Evolutionary conservation across 1,284 basidiomycete species (phyloP), one percentile per base, ranked within the genome.

Genomic region (Leccinum ponderosum): DNA sequence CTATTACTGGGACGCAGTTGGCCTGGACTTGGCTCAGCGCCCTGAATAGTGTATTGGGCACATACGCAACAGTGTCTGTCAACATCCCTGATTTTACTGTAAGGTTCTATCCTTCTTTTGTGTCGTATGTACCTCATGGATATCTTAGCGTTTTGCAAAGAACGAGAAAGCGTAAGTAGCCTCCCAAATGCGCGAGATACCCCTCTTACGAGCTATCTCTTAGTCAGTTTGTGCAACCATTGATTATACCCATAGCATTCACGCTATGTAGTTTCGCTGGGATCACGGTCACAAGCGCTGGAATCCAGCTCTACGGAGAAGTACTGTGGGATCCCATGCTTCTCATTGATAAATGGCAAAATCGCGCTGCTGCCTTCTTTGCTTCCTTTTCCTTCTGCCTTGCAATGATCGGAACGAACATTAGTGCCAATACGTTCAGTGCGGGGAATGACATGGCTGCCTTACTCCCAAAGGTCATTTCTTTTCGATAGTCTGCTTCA

Each of bases 361-460:
- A 85, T 66, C 83, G 88, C 47, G 81, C 87, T 0, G 88, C 86
- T 6, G 82, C 85, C 58, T 90, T 90, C 79, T 87, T 90, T 69
- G 81, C 80, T 2, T 77, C 83, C 0, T 79, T 87, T 64, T 76
- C 80, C 5, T 89, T 87, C 72, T 77, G 77, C 7, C 72, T 90
- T 17, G 80, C 84, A 2, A 87, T 84, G n/a, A 77, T 89, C 59
- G 83, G 81, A 50, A 83, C 84, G 53, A 89, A 89, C 69, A 85
- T 89, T 64, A 85, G 82, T 47, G 84, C 83, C 27, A 86, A 89
- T 72, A 83, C 83, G 2, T 78, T 89, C 57, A 81, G 82, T 3
- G 84, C 84, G 3, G 86, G 85, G 35, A 89, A 87, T 70, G 87
- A 89, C 70, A 82, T 87, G 77, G 81, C 84, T 2, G 83, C 80